Conservation (phyloP, 768 basidiomycete species). For the Leccinum uliginosum region DNA sequence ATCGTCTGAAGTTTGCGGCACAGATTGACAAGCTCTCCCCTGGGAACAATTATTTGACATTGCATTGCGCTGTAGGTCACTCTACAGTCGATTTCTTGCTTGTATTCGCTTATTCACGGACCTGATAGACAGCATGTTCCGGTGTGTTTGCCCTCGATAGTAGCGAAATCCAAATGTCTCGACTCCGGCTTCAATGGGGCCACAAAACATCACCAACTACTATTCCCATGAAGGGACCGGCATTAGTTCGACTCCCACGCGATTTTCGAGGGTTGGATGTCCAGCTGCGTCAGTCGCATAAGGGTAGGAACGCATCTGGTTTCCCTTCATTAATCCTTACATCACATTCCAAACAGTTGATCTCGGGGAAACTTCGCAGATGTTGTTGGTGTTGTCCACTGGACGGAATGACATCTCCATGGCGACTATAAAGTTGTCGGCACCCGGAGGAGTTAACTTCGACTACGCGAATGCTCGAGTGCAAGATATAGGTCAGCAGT, state of each 20-base stretch:
- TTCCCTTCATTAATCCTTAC: slow-evolving; percentile 15
- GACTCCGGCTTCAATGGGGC: slow-evolving; percentile 63
- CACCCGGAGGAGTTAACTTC: slow-evolving; percentile 52
- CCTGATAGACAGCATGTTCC: slow-evolving; percentile 51
- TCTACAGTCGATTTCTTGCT: neutral
- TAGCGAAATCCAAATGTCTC: slow-evolving; percentile 62
- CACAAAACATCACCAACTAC: slow-evolving; percentile 33
- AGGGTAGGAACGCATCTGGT: slow-evolving; percentile 18
- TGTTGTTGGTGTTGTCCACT: slow-evolving; percentile 56
- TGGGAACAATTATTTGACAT: slow-evolving; percentile 52
- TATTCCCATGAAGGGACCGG: slow-evolving; percentile 25
- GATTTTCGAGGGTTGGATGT: slow-evolving; percentile 64
- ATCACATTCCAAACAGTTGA: slow-evolving; percentile 44
- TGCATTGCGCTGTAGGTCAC: slow-evolving; percentile 69
- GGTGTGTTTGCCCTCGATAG: slow-evolving; percentile 69
- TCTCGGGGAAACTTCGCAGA: slow-evolving; percentile 52
- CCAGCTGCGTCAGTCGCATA: slow-evolving; percentile 52
- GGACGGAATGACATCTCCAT: slow-evolving; percentile 64
- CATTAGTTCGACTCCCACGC: slow-evolving; percentile 57
- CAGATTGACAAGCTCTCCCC: slow-evolving; percentile 42
- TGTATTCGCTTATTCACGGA: neutral
- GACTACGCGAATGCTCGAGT: slow-evolving; percentile 38
- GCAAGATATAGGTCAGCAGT: slow-evolving; percentile 31
- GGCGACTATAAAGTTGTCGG: slow-evolving; percentile 49
- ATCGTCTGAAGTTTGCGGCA: slow-evolving; percentile 53